Evolutionary conservation across 306 rosid genomes (phyloP).

Genomic region (Lathyrus oleraceus): DNA sequence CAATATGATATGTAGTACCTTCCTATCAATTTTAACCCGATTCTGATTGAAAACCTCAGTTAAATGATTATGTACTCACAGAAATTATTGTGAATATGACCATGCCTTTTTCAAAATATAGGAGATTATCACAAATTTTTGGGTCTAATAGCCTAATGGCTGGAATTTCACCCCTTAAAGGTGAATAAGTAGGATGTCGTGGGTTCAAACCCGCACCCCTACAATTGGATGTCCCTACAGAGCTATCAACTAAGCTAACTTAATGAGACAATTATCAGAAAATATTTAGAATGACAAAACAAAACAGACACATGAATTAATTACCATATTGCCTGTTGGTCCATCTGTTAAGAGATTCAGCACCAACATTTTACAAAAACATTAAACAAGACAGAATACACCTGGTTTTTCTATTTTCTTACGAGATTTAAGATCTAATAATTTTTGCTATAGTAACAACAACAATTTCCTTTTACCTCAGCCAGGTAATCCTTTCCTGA

Average conservation of each 20-base stretch:
- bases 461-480: constrained; percentile 58
- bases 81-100: background rate
- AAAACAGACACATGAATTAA: background rate
- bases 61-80: background rate
- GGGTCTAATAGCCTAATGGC: no score
- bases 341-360: constrained; percentile 10
- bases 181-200: no score
- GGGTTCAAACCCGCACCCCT: no score
- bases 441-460: background rate
- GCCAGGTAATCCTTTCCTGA: constrained; percentile 94
- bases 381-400: background rate
- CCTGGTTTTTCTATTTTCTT: background rate
- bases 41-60: background rate
- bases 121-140: background rate
- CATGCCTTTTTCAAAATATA: background rate
- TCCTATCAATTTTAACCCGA: no score
- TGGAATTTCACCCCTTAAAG: no score
- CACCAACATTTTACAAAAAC: background rate
- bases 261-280: background rate
- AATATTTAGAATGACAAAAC: background rate
- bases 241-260: no score
- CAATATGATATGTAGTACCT: background rate
- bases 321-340: background rate
- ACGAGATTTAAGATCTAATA: background rate
- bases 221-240: no score